Evolutionary conservation across 1,284 basidiomycete genomes (phyloP).

Genomic region (Pisolithus thermaeus): DNA sequence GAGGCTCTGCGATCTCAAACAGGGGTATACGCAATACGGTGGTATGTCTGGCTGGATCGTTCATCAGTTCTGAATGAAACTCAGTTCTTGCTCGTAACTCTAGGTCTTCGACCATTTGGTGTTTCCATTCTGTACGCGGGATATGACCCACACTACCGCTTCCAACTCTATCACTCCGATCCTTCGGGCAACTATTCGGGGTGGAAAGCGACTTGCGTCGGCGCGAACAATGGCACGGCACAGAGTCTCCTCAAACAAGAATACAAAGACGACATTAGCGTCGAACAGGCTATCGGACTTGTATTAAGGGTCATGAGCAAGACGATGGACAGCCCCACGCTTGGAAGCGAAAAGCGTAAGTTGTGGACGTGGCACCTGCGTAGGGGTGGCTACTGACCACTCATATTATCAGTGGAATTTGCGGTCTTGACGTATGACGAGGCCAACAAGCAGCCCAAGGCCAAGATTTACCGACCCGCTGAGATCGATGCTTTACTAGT

Average conservation of each 20-base stretch:
- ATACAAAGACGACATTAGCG: conserved; percentile 91
- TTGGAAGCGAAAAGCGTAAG: conserved; percentile 92
- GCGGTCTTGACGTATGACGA: conserved; percentile 87
- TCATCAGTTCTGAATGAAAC: background rate
- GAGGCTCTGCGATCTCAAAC: conserved; percentile 94
- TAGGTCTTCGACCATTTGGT: conserved; percentile 95
- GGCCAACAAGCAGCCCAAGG: conserved; percentile 72
- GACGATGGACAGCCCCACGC: conserved; percentile 97
- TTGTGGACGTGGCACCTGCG: conserved; percentile 10
- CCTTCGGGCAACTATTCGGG: conserved; percentile 98
- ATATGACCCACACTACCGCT: conserved; percentile 92
- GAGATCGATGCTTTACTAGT: conserved; percentile 88
- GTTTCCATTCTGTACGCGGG: conserved; percentile 96
- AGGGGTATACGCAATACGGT: conserved; percentile 97
- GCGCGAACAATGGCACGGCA: conserved; percentile 93
- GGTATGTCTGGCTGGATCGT: conserved; percentile 43
- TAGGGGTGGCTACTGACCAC: background rate
- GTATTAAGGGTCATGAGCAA: conserved; percentile 97
- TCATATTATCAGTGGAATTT: conserved; percentile 76
- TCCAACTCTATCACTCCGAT: conserved; percentile 98
- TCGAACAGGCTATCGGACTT: conserved; percentile 87
- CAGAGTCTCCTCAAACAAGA: conserved; percentile 96
- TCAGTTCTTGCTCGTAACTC: conserved; percentile 1
- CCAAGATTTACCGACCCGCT: conserved; percentile 87
- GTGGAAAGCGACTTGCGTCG: conserved; percentile 98